Evolutionary conservation across 805 yeast species (phyloP).

Genomic region (Saturnispora dispora): DNA sequence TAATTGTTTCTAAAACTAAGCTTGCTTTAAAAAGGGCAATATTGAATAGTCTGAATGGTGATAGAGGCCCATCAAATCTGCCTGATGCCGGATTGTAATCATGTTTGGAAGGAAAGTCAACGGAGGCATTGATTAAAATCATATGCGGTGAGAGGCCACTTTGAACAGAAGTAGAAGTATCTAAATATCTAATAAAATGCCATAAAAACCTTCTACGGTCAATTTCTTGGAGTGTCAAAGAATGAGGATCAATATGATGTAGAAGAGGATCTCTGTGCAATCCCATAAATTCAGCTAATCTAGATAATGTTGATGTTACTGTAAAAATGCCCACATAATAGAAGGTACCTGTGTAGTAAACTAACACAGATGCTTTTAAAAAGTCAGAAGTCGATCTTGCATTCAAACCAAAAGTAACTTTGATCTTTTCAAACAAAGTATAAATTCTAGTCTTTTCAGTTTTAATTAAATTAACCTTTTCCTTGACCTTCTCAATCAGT

Average conservation of each 20-base stretch:
- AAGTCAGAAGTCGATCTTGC: slow-evolving; percentile 9
- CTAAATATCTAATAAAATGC: slow-evolving; percentile 13
- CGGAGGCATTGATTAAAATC: slow-evolving; percentile 14
- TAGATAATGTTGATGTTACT: slow-evolving; percentile 10
- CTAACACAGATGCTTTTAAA: slow-evolving; percentile 11
- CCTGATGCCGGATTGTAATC: slow-evolving; percentile 9
- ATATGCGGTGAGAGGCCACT: slow-evolving; percentile 16
- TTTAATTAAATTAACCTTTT: neutral
- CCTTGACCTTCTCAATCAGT: slow-evolving; percentile 5
- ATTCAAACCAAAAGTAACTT: slow-evolving; percentile 6
- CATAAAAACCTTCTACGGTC: slow-evolving; percentile 11
- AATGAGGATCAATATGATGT: slow-evolving; percentile 9
- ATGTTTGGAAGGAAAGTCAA: slow-evolving; percentile 12
- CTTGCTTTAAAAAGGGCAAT: slow-evolving; percentile 13
- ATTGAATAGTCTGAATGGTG: slow-evolving; percentile 12
- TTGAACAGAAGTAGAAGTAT: slow-evolving; percentile 12
- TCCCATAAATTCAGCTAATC: slow-evolving; percentile 14
- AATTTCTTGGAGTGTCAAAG: slow-evolving; percentile 7
- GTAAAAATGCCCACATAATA: slow-evolving; percentile 12
- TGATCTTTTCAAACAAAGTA: slow-evolving; percentile 11
- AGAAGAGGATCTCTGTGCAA: slow-evolving; percentile 13
- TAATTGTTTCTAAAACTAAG: slow-evolving; percentile 13
- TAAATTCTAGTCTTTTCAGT: slow-evolving; percentile 1
- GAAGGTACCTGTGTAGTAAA: slow-evolving; percentile 10
- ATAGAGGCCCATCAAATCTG: slow-evolving; percentile 12